phyloP scores from a whole-genome alignment of 495 filamentous ascomycete genomes.

The Penicillium longicatenatum region DNA sequence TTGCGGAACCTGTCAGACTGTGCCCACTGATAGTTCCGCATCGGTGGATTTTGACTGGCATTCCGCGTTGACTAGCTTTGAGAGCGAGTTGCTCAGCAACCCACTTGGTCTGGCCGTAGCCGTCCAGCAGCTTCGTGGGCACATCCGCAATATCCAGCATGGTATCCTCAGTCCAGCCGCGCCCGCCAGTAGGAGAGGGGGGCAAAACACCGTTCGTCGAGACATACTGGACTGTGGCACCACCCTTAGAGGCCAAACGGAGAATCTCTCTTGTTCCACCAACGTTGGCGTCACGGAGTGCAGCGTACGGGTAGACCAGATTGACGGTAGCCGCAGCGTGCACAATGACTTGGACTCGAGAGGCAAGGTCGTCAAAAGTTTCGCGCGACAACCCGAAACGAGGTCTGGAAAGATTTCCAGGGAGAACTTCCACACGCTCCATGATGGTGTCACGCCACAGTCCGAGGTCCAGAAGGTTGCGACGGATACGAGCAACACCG shows the following conservation, averaged over 20 bases:
- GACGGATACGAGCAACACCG: slow-evolving; percentile 29
- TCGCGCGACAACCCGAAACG: slow-evolving; percentile 60
- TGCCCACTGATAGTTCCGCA: slow-evolving; percentile 67
- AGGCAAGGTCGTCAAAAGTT: slow-evolving; percentile 57
- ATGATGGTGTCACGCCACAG: slow-evolving; percentile 67
- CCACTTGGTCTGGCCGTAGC: slow-evolving; percentile 69
- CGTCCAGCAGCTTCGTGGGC: slow-evolving; percentile 59
- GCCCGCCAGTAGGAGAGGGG: slow-evolving; percentile 42
- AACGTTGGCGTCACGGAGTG: slow-evolving; percentile 59
- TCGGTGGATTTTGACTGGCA: slow-evolving; percentile 63
- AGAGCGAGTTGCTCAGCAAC: slow-evolving; percentile 66
- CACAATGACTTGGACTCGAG: slow-evolving; percentile 61
- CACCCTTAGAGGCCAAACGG: slow-evolving; percentile 58
- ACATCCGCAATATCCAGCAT: slow-evolving; percentile 61
- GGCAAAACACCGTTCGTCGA: slow-evolving; percentile 71
- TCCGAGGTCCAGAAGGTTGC: slow-evolving; percentile 64
- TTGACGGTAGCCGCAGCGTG: slow-evolving; percentile 69
- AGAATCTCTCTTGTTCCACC: slow-evolving; percentile 65
- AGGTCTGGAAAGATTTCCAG: slow-evolving; percentile 61
- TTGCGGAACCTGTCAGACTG: slow-evolving; percentile 62
- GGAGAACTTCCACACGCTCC: slow-evolving; percentile 67
- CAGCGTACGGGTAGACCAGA: slow-evolving; percentile 67
- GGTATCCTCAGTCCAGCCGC: slow-evolving; percentile 61
- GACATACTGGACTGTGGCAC: slow-evolving; percentile 68
- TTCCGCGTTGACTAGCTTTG: slow-evolving; percentile 59